Evolutionary conservation across 78 protist species (phyloP), one percentile per base, ranked within the genome.

Genomic region (Cavenderia fasciculata): DNA sequence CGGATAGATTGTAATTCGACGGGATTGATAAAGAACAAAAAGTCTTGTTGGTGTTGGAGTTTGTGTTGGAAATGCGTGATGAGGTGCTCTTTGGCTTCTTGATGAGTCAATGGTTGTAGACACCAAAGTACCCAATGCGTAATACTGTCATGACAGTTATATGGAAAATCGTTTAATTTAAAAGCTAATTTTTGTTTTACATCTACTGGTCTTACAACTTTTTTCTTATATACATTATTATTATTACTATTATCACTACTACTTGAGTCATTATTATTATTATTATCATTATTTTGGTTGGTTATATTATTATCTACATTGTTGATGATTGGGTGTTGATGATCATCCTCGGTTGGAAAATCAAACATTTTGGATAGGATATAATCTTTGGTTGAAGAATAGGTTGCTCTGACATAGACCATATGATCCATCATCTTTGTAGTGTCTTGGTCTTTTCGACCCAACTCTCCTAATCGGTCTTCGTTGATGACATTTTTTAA

Each of bases 41-140:
- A 82, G 12, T 82, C 90, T 25, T 68, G 33, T 1, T 34, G 70
- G 44, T 38, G 49, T 5, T 25, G 38, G 43, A 62, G 44, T 12
- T 57, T 40, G 3, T 44, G 31, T 12, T 34, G 12, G 27, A 52
- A n/a, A n/a, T n/a, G n/a, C n/a, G n/a, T 43, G 6, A 40, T 7
- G 16, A 82, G 21, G 47, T 66, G 23, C 7, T 68, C 18, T 68
- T 68, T 82, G 23, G 90, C 90, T 8, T 65, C 61, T 18, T 82
- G 79, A 52, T 51, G 21, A 19, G 65, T 34, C 44, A 82, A 16
- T 41, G 90, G 90, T n/a, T 68, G 27, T 0, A 82, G 65, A 57
- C 90, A 82, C 90, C 90, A 82, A 10, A 82, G 57, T 25, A 82
- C 70, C 66, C 65, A 65, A 54, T 82, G 90, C 14, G 51, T 49